Evolutionary conservation across 345 rosid genomes (phyloP).

Genomic region (Citrus mangshanensis): DNA sequence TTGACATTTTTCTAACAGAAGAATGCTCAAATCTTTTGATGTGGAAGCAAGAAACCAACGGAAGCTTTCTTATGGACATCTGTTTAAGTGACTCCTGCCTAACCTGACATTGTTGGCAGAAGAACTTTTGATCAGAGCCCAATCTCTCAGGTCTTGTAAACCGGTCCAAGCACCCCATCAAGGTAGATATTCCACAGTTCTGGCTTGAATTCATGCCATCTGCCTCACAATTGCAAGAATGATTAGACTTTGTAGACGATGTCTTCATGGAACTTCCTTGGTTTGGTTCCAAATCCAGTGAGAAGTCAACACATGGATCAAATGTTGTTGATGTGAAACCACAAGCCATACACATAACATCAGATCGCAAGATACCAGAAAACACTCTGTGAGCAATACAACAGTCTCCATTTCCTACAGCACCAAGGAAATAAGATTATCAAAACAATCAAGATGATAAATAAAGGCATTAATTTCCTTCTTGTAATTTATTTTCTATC

Average conservation of each 20-base stretch:
- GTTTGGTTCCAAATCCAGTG: conserved; percentile 56
- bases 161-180: conserved; percentile 58
- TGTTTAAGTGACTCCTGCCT: conserved; percentile 70
- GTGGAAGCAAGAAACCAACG: conserved; percentile 64
- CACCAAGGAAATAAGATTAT: conserved; percentile 14
- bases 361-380: conserved; percentile 58
- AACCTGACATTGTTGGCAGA: conserved; percentile 67
- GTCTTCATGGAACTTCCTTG: conserved; percentile 35
- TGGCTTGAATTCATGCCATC: conserved; percentile 34
- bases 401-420: conserved; percentile 53
- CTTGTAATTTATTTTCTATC: not conserved
- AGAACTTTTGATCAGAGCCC: conserved; percentile 70
- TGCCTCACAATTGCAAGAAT: conserved; percentile 47
- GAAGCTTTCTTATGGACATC: conserved; percentile 73
- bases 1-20: conserved; percentile 50
- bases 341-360: conserved; percentile 69
- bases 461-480: not conserved
- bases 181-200: conserved; percentile 41
- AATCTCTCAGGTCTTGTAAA: conserved; percentile 64
- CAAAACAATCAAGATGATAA: not conserved
- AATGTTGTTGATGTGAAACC: conserved; percentile 68
- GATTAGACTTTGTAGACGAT: conserved; percentile 27
- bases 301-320: conserved; percentile 63
- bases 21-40: conserved; percentile 72
- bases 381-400: conserved; percentile 60